phyloP scores from a whole-genome alignment of 176 grass and related monocot species.

The Aegilops speltoides region DNA sequence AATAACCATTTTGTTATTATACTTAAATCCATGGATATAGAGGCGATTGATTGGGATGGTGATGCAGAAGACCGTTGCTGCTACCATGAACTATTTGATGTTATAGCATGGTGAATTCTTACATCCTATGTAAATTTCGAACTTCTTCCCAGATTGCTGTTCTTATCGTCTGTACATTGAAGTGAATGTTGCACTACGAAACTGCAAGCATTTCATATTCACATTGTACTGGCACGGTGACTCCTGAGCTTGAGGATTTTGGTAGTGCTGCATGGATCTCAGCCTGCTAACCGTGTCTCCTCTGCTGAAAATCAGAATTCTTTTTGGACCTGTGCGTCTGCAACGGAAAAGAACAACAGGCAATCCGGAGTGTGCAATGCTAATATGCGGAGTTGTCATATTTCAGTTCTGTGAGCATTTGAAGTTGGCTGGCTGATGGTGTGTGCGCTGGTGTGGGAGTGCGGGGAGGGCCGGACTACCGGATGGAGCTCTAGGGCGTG shows the following conservation, averaged over 20 bases:
- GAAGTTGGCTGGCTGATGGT: too few species aligned
- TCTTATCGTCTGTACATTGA: slow-evolving; percentile 1
- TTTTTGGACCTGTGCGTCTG: not conserved
- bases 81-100: not conserved
- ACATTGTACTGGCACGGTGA: not conserved
- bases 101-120: not conserved
- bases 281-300: not conserved
- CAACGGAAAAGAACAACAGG: not conserved
- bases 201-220: not conserved
- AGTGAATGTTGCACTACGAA: not conserved
- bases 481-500: too few species aligned
- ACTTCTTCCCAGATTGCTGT: not conserved
- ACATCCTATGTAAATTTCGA: slow-evolving; percentile 1
- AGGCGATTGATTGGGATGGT: not conserved
- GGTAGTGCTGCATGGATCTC: not conserved
- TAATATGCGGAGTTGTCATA: not conserved
- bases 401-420: not conserved
- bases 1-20: slow-evolving; percentile 24
- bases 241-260: not conserved
- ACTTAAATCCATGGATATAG: slow-evolving; percentile 24
- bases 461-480: too few species aligned
- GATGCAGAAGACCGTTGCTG: not conserved
- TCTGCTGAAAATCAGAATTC: not conserved
- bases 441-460: too few species aligned
- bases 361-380: not conserved